Conservation (phyloP, 2,329 filamentous ascomycete species). For the Ascochyta viciae-villosae region DNA sequence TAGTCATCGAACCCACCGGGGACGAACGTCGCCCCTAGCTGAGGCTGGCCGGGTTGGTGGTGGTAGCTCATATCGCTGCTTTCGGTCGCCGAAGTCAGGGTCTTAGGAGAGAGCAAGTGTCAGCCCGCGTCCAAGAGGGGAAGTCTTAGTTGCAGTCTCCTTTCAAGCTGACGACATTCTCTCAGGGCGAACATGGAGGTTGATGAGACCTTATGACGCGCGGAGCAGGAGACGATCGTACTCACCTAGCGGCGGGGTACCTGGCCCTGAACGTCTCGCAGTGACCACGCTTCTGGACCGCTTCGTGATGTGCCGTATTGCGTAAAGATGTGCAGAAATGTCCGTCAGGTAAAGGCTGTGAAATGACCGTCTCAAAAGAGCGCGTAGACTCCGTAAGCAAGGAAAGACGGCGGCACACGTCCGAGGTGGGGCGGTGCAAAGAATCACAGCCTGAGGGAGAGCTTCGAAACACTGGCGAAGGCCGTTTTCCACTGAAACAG, state of each 20-base stretch:
- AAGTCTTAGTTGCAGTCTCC: constrained; percentile 20
- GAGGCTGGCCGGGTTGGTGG: constrained; percentile 46
- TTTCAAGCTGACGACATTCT: constrained; percentile 22
- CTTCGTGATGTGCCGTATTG: constrained; percentile 20
- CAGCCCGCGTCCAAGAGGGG: constrained; percentile 36
- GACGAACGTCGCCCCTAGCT: constrained; percentile 67
- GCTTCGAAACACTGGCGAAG: constrained; percentile 22
- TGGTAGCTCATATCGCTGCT: constrained; percentile 46
- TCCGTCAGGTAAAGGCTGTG: background rate
- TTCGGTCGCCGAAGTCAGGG: constrained; percentile 18
- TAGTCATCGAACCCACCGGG: constrained; percentile 73
- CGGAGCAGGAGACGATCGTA: constrained; percentile 31
- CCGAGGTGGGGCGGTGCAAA: constrained; percentile 21
- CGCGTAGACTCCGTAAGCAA: background rate
- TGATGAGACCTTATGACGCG: constrained; percentile 32
- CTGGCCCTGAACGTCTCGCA: constrained; percentile 27
- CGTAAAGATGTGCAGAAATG: constrained; percentile 11
- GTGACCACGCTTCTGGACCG: constrained; percentile 23
- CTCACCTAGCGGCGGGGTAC: constrained; percentile 37
- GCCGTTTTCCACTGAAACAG: constrained; percentile 36
- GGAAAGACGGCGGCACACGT: constrained; percentile 11
- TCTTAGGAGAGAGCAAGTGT: constrained; percentile 29
- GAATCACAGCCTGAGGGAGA: constrained; percentile 16
- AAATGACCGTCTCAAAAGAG: background rate
- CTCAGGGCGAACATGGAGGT: constrained; percentile 26